Conservation (phyloP, 2,329 filamentous ascomycete genomes). For the Zopfia rhizophila region DNA sequence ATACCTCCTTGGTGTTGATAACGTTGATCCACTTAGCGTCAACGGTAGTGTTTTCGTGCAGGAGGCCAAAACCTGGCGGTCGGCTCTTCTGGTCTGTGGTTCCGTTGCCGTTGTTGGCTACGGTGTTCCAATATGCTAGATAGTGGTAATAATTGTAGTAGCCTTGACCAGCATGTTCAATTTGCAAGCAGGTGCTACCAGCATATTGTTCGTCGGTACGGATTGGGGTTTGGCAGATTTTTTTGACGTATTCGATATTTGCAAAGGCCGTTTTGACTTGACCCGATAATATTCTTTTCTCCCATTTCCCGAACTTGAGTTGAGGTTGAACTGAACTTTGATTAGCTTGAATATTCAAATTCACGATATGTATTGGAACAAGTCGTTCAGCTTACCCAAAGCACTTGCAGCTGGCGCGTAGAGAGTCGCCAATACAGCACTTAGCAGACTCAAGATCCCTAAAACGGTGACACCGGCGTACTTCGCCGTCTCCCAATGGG, state of each 20-base stretch:
- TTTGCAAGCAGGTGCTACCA: constrained; percentile 70
- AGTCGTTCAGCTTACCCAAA: constrained; percentile 62
- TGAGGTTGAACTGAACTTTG: constrained; percentile 70
- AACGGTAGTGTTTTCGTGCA: constrained; percentile 79
- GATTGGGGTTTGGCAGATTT: constrained; percentile 72
- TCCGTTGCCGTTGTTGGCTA: constrained; percentile 57
- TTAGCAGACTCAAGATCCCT: constrained; percentile 71
- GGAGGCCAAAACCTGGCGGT: constrained; percentile 69
- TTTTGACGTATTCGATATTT: constrained; percentile 67
- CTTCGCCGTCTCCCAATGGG: constrained; percentile 72
- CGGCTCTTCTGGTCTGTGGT: constrained; percentile 59
- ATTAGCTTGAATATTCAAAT: background rate
- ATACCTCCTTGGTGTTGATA: constrained; percentile 64
- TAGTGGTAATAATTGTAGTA: constrained; percentile 77
- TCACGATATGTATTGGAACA: background rate
- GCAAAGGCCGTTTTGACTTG: constrained; percentile 71
- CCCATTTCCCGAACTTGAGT: constrained; percentile 67
- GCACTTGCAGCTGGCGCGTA: constrained; percentile 83
- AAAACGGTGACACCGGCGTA: constrained; percentile 72
- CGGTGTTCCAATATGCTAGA: constrained; percentile 64
- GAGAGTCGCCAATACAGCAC: constrained; percentile 73
- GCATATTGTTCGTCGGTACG: constrained; percentile 53
- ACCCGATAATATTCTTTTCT: constrained; percentile 63
- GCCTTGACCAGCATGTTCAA: constrained; percentile 74
- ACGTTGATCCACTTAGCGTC: constrained; percentile 74